Evolutionary conservation across 371 early-diverging fungal genomes (phyloP).

Genomic region (Rhizopus stolonifer): DNA sequence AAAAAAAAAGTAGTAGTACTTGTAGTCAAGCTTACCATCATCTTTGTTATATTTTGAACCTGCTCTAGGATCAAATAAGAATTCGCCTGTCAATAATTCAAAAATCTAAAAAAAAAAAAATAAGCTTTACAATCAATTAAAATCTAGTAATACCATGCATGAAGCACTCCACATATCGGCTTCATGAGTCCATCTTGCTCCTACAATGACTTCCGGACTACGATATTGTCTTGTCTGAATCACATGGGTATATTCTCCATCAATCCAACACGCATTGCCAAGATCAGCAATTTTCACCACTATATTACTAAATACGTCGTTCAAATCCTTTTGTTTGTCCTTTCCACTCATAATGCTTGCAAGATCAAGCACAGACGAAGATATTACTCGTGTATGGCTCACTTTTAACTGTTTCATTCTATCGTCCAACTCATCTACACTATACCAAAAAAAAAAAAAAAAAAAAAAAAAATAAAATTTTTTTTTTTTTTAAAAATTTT

Average conservation of each 20-base stretch:
- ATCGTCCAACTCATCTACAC: conserved; percentile 8
- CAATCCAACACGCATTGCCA: conserved; percentile 95
- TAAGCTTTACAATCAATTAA: background rate
- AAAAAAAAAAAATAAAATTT: background rate
- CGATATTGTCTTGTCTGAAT: conserved; percentile 98
- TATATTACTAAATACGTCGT: conserved; percentile 39
- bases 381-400: conserved; percentile 21
- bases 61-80: conserved; percentile 90
- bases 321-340: background rate
- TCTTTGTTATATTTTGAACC: conserved; percentile 86
- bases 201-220: conserved; percentile 97
- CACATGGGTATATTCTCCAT: conserved; percentile 92
- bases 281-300: conserved; percentile 96
- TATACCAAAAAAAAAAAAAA: background rate
- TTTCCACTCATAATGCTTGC: conserved; percentile 9
- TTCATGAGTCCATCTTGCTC: conserved; percentile 82
- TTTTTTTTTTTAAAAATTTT: conserved; percentile 8
- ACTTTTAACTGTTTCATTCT: conserved; percentile 14
- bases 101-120: conserved; percentile 26
- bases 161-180: conserved; percentile 97
- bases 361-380: conserved; percentile 33
- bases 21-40: conserved; percentile 60
- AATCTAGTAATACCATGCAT: conserved; percentile 67
- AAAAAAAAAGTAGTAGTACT: background rate
- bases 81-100: conserved; percentile 94